These are phyloP conservation scores for Phanerochaete sordida DNA, from an alignment of 768 basidiomycete species.

Conservation along the genomic window DNA sequence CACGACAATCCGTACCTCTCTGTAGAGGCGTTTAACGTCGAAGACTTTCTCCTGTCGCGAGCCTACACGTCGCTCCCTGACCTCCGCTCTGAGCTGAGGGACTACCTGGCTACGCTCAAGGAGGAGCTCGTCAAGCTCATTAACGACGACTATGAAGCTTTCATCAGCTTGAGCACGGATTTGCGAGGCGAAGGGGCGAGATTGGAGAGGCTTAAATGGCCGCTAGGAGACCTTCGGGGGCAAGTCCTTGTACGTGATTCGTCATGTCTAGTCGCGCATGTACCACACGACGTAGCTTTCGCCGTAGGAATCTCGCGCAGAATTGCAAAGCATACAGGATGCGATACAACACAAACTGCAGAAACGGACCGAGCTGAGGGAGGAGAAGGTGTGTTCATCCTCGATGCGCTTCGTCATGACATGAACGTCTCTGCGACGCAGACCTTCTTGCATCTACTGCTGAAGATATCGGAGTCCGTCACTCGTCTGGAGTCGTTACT, in stretches of 20 bases:
- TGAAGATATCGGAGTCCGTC: constrained; percentile 91
- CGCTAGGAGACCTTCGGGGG: constrained; percentile 57
- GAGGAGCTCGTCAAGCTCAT: constrained; percentile 94
- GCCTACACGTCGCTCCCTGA: constrained; percentile 84
- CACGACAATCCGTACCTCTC: constrained; percentile 75
- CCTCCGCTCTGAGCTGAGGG: constrained; percentile 80
- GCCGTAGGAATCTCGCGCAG: constrained; percentile 56
- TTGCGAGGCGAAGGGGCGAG: constrained; percentile 80
- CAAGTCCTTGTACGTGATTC: constrained; percentile 62
- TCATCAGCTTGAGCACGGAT: constrained; percentile 94
- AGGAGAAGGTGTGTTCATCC: constrained; percentile 66
- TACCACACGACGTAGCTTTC: background rate
- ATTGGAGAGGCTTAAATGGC: constrained; percentile 62
- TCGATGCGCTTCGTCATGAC: background rate
- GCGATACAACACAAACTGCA: constrained; percentile 77
- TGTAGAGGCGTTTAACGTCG: constrained; percentile 69
- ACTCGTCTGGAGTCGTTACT: constrained; percentile 85
- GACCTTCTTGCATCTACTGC: constrained; percentile 81
- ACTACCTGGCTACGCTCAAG: constrained; percentile 80
- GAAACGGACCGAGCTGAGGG: constrained; percentile 70
- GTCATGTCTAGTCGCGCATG: background rate
- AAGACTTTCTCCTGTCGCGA: constrained; percentile 84
- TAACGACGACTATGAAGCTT: constrained; percentile 97
- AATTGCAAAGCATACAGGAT: constrained; percentile 64
- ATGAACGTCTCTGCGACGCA: constrained; percentile 24